Evolutionary conservation across 768 basidiomycete genomes (phyloP), one percentile per base, ranked within the genome.

Genomic region (Nevesoporus exiguus): DNA sequence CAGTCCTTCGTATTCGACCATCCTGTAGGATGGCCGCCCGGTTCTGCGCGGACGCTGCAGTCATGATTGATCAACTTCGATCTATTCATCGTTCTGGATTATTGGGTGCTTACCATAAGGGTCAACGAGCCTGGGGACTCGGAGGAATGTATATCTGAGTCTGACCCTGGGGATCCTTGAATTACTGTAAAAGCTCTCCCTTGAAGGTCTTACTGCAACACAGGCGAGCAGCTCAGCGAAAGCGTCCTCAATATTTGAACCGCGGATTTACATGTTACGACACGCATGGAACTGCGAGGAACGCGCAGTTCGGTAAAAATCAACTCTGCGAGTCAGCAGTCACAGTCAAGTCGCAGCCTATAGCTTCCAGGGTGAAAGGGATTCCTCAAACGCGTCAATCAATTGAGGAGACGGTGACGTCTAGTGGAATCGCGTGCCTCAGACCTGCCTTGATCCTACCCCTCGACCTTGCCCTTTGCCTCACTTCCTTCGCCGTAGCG

Each of bases 401-500:
- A 51, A 39, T 48, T 37, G 17, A 37, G 42, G 49, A 17, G 39
- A 56, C 52, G 21, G 51, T 41, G 34, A 43, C 42, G 21, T 52
- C 49, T 41, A 40, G 6, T 21, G 42, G 7, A 42, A 31, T 37
- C 25, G 7, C 27, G 34, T 53, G 29, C 45, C 29, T 52, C 39
- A 46, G 43, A 43, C 31, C 37, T 44, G 53, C 54, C 52, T 57
- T 61, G 30, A 56, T 24, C 47, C 58, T 68, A n/a, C 61, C 66
- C 45, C 27, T 57, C 36, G 52, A 43, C 50, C 66, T 63, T 45
- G 59, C 64, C 14, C 42, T 59, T 51, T 31, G 55, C 48, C 61
- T 63, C 4, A n/a, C 44, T 30, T 54, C 52, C 49, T 57, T 67
- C 14, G 48, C 36, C 27, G 47, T 2, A 5, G 31, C 47, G 22